Evolutionary conservation across 2,329 filamentous ascomycete genomes (phyloP).

Genomic region (Alternaria incomplexa): DNA sequence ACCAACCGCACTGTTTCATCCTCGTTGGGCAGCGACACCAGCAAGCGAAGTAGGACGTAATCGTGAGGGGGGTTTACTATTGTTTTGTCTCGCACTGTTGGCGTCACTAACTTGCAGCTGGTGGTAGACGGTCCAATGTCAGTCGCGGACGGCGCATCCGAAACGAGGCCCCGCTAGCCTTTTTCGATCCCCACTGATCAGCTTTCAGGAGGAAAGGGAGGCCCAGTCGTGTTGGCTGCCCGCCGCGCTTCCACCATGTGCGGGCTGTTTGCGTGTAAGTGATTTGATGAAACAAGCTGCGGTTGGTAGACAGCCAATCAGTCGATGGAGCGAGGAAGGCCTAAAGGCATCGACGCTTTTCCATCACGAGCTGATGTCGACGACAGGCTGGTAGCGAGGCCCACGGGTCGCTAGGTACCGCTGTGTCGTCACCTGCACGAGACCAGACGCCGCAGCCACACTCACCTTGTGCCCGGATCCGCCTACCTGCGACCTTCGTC

Average conservation of each 20-base stretch:
- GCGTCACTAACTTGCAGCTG: neutral
- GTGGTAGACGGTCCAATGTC: slow-evolving; percentile 5
- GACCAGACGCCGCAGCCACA: slow-evolving; percentile 14
- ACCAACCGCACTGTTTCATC: neutral
- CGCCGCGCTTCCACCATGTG: slow-evolving; percentile 6
- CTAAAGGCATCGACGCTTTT: slow-evolving; percentile 13
- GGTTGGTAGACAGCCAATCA: slow-evolving; percentile 15
- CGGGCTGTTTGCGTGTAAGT: no score
- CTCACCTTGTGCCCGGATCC: slow-evolving; percentile 12
- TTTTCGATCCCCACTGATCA: slow-evolving; percentile 13
- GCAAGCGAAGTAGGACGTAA: neutral
- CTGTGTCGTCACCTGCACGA: slow-evolving; percentile 2
- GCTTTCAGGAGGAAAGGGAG: slow-evolving; percentile 1
- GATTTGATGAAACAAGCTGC: slow-evolving; percentile 19
- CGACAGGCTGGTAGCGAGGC: slow-evolving; percentile 17
- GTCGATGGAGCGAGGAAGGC: neutral
- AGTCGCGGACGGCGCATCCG: slow-evolving; percentile 8
- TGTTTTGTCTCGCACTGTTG: slow-evolving; percentile 9
- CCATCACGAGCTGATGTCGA: slow-evolving; percentile 11
- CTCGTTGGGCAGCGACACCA: neutral
- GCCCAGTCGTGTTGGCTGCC: neutral
- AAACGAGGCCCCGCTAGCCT: slow-evolving; percentile 16
- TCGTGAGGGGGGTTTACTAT: neutral
- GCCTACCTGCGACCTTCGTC: slow-evolving; percentile 4
- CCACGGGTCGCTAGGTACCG: slow-evolving; percentile 3